Base-by-base conservation (phyloP, 2,329 filamentous ascomycete genomes). In the Fusarium foetens region DNA sequence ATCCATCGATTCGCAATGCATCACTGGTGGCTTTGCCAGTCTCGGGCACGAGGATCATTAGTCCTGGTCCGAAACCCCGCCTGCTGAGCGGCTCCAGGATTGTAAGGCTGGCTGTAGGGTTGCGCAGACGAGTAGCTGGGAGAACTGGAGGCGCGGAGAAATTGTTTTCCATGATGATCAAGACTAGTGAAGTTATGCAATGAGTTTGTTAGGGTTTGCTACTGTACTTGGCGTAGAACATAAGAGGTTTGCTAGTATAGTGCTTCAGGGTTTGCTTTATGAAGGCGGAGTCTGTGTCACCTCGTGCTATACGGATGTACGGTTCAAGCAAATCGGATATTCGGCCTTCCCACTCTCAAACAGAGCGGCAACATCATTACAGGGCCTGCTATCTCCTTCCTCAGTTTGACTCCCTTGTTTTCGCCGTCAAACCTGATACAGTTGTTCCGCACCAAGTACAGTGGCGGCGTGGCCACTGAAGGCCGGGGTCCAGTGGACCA, bases 41-140 rank as follows among this genome's bases (percentile, higher is more conserved):
- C n/a, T 55, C 38, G 8, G 68, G n/a, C 21, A 76, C 58, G 12
- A 82, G 61, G 58, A 83, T 67, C 31, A 83, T 73, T 13, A 84
- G 71, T 7, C 81, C 81, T 2, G 82, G 82, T 2, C 82, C 81
- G 31, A 10, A 21, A 33, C 52, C 52, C n/a, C 52, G 29, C 29
- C 52, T 54, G 17, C 52, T 54, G 7, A 54, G 52, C 3, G 52
- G 52, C 7, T 54, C 38, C 1, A 54, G 27, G 23, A 54, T 25
- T n/a, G 52, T 54, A 14, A 43, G 52, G 27, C 19, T 54, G 27
- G 8, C 36, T 54, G 36, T 39, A 42, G 38, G 52, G 13, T 16
- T 29, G 12, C 6, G 38, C 21, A 54, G 21, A n/a, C 16, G 38
- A 33, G 38, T 33, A 21, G 16, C 3, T 8, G 38, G 52, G 38